Evolutionary conservation across 2,329 filamentous ascomycete genomes (phyloP), one percentile per base, ranked within the genome.

Genomic region (Sclerotinia sclerotiorum): DNA sequence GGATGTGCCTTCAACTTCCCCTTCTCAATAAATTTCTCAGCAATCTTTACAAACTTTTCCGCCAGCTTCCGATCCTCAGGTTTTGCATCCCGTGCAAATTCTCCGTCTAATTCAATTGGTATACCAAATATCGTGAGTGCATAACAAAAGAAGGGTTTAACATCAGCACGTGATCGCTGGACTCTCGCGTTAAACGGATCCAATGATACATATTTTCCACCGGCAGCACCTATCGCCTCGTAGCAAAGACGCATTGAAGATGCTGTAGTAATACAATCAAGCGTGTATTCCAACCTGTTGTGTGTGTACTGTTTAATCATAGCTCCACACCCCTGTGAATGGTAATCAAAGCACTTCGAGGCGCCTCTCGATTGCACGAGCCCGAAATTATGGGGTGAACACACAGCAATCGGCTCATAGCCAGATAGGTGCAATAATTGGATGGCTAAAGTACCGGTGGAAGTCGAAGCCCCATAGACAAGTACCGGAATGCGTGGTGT

Each of bases 341-440:
- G 69, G 69, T 81, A 83, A 74, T 84, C 80, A 69, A 82, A 83
- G 2, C 73, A 77, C 13, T 73, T 71, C 7, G 78, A 79, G 0
- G 82, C 82, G 15, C 82, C 82, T 52, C 74, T 79, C 0, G 64
- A 68, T 62, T 76, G 73, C 21, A 80, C 79, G 1, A 83, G 74
- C 6, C 76, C 75, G 62, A 78, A 80, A 71, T 79, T 80, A 8
- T 68, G 63, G 11, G 78, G 76, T 1, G 80, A 81, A 69, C 79
- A 80, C 8, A 79, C 79, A 11, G 78, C 71, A 52, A 82, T 72
- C 0, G 70, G 68, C 11, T 64, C 62, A 4, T 64, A 64, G 17
- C 62, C 62, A 13, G 62, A 64, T 10, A 69, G 44, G 0, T 57
- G 49, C 11, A 69, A 48, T 21, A 69, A 39, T 48, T 69, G 67